Evolutionary conservation across 192 early-diverging fungal species (phyloP), one percentile per base, ranked within the genome.

Genomic region (Podochytrium sp.): DNA sequence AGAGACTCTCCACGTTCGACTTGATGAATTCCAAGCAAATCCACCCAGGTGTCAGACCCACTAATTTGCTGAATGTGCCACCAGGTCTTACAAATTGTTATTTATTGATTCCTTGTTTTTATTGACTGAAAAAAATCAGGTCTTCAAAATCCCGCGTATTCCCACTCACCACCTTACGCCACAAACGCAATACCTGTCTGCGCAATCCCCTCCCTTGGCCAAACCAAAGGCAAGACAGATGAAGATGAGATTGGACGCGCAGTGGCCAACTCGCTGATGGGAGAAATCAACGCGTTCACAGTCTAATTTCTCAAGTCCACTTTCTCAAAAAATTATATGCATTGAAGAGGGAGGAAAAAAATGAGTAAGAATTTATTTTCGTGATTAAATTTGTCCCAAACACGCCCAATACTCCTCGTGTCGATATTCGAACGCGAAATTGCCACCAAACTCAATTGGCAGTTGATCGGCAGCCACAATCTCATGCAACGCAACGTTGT

Each of bases 381-480:
- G n/a, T n/a, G n/a, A n/a, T n/a, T n/a, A n/a, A n/a, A n/a, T n/a
- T n/a, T n/a, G n/a, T n/a, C n/a, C n/a, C n/a, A n/a, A n/a, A n/a
- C n/a, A n/a, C n/a, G n/a, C n/a, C 66, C 49, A 69, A 55, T 55
- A 69, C 25, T 34, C 66, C 2, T 84, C 78, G 67, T 89, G 87
- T 57, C 90, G 73, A 73, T 87, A 94, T 50, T 86, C 82, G 83
- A 90, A 96, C n/a, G 75, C 76, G 67, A 79, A 88, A 7, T 75
- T 60, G 20, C 95, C 95, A 47, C 92, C 92, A 83, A 85, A 95
- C 53, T 89, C 90, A 12, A 50, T 76, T 64, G 92, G 88, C 38
- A 95, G 74, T 79, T 88, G 83, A 27, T 87, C 78, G 0, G 76
- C 59, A 34, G 75, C 73, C 42, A 90, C 82, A 64, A 83, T 71